phyloP scores from a whole-genome alignment of 495 filamentous ascomycete genomes.

The Aspergillus ostianus region DNA sequence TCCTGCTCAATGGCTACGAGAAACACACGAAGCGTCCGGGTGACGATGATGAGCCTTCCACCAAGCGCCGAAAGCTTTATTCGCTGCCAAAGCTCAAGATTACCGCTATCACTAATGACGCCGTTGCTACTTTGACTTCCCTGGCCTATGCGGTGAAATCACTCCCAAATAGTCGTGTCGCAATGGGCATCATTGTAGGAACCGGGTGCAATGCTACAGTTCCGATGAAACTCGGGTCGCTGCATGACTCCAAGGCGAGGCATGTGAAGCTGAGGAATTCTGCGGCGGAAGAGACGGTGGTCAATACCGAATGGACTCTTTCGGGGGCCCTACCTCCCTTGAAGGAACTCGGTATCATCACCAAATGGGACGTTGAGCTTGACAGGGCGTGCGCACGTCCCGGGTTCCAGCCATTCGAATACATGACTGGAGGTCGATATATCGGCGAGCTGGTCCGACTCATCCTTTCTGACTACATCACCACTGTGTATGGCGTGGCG shows the following conservation, averaged over 20 bases:
- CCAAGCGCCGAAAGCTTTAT: conserved; percentile 45
- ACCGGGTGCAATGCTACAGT: conserved; percentile 85
- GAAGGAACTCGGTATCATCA: conserved; percentile 59
- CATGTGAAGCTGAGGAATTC: conserved; percentile 37
- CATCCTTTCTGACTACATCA: conserved; percentile 66
- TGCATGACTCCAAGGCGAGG: conserved; percentile 62
- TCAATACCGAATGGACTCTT: conserved; percentile 89
- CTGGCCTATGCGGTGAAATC: conserved; percentile 65
- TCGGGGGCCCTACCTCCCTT: conserved; percentile 68
- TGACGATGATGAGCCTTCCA: conserved; percentile 45
- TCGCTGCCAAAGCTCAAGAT: conserved; percentile 67
- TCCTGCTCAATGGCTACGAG: conserved; percentile 68
- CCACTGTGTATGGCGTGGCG: conserved; percentile 33
- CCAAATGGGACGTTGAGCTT: conserved; percentile 67
- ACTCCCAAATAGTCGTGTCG: conserved; percentile 66
- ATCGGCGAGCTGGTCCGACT: conserved; percentile 78
- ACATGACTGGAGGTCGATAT: conserved; percentile 83
- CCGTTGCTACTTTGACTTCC: conserved; percentile 76
- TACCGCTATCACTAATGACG: conserved; percentile 77
- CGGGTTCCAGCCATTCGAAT: conserved; percentile 84
- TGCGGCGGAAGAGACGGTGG: conserved; percentile 59
- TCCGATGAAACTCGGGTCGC: conserved; percentile 60
- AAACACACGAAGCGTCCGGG: conserved; percentile 49
- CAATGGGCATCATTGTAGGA: conserved; percentile 78
- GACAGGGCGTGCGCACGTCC: conserved; percentile 66